Evolutionary conservation across 108 stramenopile genomes (phyloP).

Genomic region (Skeletonema marinoi): DNA sequence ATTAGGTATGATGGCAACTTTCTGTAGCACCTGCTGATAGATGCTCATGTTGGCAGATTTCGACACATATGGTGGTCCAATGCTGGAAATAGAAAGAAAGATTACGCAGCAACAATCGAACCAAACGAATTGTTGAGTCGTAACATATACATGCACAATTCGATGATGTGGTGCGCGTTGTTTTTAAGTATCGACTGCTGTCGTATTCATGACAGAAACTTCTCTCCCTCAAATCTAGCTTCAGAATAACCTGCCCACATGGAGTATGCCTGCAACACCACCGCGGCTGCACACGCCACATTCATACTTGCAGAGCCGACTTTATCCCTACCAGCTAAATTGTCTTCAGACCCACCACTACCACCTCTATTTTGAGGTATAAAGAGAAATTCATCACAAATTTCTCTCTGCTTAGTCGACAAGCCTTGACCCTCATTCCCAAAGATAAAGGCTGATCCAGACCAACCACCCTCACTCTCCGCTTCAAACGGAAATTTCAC

Average conservation of each 20-base stretch:
- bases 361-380: constrained; percentile 24
- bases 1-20: no score
- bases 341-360: neutral
- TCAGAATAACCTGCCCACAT: constrained; percentile 20
- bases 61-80: no score
- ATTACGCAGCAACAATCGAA: no score
- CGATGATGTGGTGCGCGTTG: no score
- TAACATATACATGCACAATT: no score
- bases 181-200: no score
- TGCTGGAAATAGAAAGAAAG: no score
- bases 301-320: constrained; percentile 22
- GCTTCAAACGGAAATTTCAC: constrained; percentile 12
- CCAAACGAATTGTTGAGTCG: no score
- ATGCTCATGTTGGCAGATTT: no score
- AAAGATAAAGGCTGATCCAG: constrained; percentile 22
- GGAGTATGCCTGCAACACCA: constrained; percentile 20
- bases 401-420: constrained; percentile 17
- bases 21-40: no score
- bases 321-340: neutral
- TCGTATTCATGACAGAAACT: constrained; percentile 4
- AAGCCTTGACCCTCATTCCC: constrained; percentile 22
- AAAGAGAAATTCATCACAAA: constrained; percentile 17
- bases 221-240: constrained; percentile 17
- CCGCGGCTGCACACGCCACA: constrained; percentile 26
- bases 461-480: neutral